A percentile compares a stretch with the other conserved stretches of the same genome.
phyloP scores from a whole-genome alignment of 176 grass and related monocot species.

The Carex scoparia region DNA sequence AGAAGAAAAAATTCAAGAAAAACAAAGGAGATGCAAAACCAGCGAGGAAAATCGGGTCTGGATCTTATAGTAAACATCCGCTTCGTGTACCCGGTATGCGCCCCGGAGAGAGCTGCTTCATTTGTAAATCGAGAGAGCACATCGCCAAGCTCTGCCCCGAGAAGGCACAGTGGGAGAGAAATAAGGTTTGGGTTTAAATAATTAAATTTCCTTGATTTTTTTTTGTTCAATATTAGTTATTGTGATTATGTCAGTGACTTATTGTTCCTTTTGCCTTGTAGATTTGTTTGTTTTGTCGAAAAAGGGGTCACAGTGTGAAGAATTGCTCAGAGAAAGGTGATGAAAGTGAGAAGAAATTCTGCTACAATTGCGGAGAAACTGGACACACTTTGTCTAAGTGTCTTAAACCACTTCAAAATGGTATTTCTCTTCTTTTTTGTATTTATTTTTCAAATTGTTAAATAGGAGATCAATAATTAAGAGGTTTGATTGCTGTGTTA shows the following conservation, averaged over 20 bases:
- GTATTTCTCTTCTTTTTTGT: background rate
- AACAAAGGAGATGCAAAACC: conserved; percentile 24
- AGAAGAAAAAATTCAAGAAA: conserved; percentile 40
- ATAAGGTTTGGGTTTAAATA: conserved; percentile 49
- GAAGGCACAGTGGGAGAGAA: conserved; percentile 84
- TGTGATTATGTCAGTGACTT: background rate
- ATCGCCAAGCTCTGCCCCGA: conserved; percentile 80
- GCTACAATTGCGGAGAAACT: conserved; percentile 84
- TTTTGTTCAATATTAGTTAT: background rate
- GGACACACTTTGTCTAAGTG: conserved; percentile 85
- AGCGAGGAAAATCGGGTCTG: background rate
- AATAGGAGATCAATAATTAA: background rate
- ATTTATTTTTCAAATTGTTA: background rate
- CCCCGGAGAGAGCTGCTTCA: conserved; percentile 94
- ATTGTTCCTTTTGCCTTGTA: conserved; percentile 7
- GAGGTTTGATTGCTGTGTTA: background rate
- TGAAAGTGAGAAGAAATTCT: conserved; percentile 54
- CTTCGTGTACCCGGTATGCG: conserved; percentile 83
- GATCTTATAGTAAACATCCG: conserved; percentile 52
- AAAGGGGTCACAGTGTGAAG: conserved; percentile 78
- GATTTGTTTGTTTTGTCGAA: conserved; percentile 88
- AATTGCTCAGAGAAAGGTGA: conserved; percentile 78
- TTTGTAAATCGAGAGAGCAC: conserved; percentile 81
- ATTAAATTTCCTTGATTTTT: background rate
- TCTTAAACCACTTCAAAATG: conserved; percentile 63